Percentiles rank a stretch among this genome's conserved stretches.
These are phyloP conservation scores for Fusarium brachygibbosum DNA, from an alignment of 2,329 filamentous ascomycete species.

Conservation along the genomic window DNA sequence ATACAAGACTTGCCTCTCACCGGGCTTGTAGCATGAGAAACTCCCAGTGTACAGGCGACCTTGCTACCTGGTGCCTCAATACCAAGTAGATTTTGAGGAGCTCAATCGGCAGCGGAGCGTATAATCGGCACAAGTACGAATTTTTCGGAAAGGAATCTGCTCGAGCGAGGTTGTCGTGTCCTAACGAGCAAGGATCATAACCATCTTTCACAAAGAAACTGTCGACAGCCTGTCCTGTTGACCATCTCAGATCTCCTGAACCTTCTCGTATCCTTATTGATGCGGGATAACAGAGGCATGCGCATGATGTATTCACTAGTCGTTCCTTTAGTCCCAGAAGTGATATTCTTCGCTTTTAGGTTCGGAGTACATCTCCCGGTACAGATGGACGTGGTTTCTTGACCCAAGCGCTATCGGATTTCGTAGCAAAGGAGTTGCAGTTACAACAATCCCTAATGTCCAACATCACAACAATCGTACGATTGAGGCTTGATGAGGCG, in stretches of 20 bases:
- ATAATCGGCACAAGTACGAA: background rate
- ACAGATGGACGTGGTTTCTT: background rate
- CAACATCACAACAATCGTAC: constrained; percentile 34
- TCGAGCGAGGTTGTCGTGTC: background rate
- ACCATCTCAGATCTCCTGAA: background rate
- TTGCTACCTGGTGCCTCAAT: background rate
- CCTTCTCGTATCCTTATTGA: background rate
- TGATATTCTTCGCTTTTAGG: background rate
- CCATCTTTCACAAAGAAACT: background rate
- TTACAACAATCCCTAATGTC: constrained; percentile 1
- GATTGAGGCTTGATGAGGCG: constrained; percentile 32
- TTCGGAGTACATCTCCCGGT: background rate
- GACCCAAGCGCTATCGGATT: background rate
- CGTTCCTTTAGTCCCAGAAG: background rate
- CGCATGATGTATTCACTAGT: background rate
- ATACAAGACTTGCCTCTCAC: background rate
- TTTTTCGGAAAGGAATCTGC: background rate
- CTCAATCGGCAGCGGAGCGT: background rate
- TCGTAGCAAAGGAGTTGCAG: background rate
- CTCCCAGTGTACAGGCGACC: background rate
- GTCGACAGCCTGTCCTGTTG: background rate
- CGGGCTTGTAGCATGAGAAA: background rate
- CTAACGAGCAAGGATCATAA: background rate
- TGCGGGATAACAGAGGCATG: background rate
- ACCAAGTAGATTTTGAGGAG: background rate